Percentiles rank a stretch among this genome's conserved stretches.
Evolutionary conservation across 1,284 basidiomycete genomes (phyloP).

Genomic region (Cutaneotrichosporon mucoides): DNA sequence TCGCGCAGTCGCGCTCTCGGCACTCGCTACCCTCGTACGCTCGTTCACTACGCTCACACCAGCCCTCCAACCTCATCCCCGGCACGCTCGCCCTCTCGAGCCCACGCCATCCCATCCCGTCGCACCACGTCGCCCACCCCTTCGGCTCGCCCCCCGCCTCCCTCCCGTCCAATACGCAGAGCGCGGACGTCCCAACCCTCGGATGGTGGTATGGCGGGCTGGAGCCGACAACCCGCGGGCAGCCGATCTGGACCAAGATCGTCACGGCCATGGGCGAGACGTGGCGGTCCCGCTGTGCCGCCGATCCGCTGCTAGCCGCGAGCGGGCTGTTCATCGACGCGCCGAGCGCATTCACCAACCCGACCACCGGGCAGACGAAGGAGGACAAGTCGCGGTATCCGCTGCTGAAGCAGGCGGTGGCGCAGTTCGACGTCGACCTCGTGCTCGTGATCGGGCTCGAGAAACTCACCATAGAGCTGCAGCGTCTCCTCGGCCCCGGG

Average conservation of each 20-base stretch:
- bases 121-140: conserved; percentile 77
- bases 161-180: conserved; percentile 70
- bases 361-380: conserved; percentile 57
- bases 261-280: conserved; percentile 72
- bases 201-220: conserved; percentile 89
- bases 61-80: conserved; percentile 78
- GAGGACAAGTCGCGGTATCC: conserved; percentile 65
- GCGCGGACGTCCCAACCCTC: conserved; percentile 79
- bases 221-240: conserved; percentile 63
- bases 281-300: conserved; percentile 63
- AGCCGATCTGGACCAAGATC: conserved; percentile 66
- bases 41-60: conserved; percentile 26
- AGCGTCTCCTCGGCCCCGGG: conserved; percentile 58
- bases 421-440: conserved; percentile 87
- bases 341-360: conserved; percentile 76
- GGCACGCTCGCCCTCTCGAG: conserved; percentile 80
- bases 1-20: too few relatives aligned
- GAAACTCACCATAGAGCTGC: conserved; percentile 94
- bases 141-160: conserved; percentile 83
- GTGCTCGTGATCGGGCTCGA: conserved; percentile 95
- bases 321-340: conserved; percentile 89
- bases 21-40: too few relatives aligned
- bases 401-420: conserved; percentile 81
- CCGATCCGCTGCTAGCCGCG: conserved; percentile 59
- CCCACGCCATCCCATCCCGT: conserved; percentile 71